A percentile compares a stretch with the other conserved stretches of the same genome.
Conservation (phyloP, 768 basidiomycete species). For the Mycena capillaripes region DNA sequence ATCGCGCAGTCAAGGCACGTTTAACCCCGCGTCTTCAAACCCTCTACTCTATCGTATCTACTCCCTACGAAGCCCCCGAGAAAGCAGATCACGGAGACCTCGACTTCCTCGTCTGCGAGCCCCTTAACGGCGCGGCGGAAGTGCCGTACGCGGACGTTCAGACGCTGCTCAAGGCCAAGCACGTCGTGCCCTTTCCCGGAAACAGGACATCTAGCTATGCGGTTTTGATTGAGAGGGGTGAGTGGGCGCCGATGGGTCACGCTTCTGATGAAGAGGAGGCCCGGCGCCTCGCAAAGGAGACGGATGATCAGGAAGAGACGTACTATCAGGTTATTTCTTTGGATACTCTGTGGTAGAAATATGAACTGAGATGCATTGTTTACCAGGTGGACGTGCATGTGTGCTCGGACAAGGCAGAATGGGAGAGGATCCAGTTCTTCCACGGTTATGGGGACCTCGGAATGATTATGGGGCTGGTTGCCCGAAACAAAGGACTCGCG, state of each 20-base stretch:
- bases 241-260: conserved; percentile 53
- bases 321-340: conserved; percentile 56
- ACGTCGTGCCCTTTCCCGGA: conserved; percentile 62
- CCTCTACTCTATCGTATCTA: conserved; percentile 65
- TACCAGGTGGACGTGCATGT: conserved; percentile 74
- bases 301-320: conserved; percentile 43
- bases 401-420: conserved; percentile 64
- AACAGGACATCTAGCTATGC: conserved; percentile 77
- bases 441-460: conserved; percentile 80
- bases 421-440: conserved; percentile 66
- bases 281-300: conserved; percentile 40
- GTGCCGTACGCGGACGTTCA: conserved; percentile 55
- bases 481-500: conserved; percentile 63
- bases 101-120: conserved; percentile 73
- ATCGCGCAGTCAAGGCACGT: conserved; percentile 63
- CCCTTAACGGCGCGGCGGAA: conserved; percentile 45
- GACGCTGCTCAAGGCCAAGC: conserved; percentile 60
- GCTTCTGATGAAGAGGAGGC: conserved; percentile 49
- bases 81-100: conserved; percentile 79
- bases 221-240: conserved; percentile 55
- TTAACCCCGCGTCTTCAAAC: conserved; percentile 56
- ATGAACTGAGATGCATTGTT: neutral
- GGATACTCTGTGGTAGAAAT: neutral
- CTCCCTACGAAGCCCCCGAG: conserved; percentile 75
- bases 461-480: conserved; percentile 75